Evolutionary conservation across 2,329 filamentous ascomycete species (phyloP).

Genomic region (Sporothrix schenckii): DNA sequence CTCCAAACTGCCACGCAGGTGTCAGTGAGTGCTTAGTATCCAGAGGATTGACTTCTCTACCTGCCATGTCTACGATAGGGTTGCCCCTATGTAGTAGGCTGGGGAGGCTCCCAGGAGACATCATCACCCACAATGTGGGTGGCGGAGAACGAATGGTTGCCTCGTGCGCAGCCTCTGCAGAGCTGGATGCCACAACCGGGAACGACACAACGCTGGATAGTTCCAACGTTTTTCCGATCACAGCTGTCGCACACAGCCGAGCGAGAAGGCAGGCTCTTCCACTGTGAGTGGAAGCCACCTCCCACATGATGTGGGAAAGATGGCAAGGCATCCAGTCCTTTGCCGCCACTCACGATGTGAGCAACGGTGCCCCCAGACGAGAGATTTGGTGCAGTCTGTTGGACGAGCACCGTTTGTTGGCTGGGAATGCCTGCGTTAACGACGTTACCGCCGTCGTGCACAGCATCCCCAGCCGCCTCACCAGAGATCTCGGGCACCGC

Average conservation of each 20-base stretch:
- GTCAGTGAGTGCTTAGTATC: not conserved
- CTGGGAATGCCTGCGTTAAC: not conserved
- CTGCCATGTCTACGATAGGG: not conserved
- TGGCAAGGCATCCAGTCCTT: not conserved
- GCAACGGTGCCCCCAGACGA: not conserved
- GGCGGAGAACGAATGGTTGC: not conserved
- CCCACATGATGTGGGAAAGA: not conserved
- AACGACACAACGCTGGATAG: constrained; percentile 16
- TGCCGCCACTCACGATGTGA: not conserved
- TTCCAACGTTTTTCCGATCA: not conserved
- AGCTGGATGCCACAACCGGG: constrained; percentile 16
- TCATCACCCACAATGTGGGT: not conserved
- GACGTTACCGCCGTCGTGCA: not conserved
- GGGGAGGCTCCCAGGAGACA: not conserved
- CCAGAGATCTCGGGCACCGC: not conserved
- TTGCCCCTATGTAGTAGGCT: not conserved
- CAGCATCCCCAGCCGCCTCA: not conserved
- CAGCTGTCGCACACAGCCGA: constrained; percentile 22
- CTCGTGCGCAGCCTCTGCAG: not conserved
- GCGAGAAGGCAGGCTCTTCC: not conserved
- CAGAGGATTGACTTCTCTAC: not conserved
- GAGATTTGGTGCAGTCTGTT: not conserved
- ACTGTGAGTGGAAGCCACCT: not conserved
- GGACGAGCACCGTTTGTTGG: not conserved
- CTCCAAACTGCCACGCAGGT: not conserved